phyloP scores from a whole-genome alignment of 371 early-diverging fungal species.

The Amoeboradix gromovi region DNA sequence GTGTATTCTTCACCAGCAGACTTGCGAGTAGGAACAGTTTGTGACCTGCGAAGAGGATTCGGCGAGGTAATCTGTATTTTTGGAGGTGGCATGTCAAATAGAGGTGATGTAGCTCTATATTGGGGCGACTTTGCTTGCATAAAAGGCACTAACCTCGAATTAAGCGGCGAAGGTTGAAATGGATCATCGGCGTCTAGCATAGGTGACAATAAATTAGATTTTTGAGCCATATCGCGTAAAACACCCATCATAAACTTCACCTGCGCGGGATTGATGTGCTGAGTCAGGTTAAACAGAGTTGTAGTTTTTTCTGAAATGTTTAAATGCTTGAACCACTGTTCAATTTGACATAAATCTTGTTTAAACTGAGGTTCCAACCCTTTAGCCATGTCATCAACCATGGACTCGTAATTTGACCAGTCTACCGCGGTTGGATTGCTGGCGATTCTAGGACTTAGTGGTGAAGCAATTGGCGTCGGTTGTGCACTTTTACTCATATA shows the following conservation, averaged over 20 bases:
- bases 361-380: conserved; percentile 63
- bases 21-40: not conserved
- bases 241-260: conserved; percentile 66
- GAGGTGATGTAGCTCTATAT: not conserved
- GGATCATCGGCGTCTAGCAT: not conserved
- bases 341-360: conserved; percentile 67
- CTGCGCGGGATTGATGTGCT: conserved; percentile 61
- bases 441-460: not conserved
- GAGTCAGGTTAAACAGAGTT: conserved; percentile 54
- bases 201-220: conserved; percentile 2
- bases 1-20: not conserved
- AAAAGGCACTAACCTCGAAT: not conserved
- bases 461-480: not conserved
- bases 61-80: not conserved
- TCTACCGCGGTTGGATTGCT: too few species aligned
- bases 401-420: conserved; percentile 38
- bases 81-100: not conserved
- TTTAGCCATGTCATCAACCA: conserved; percentile 69
- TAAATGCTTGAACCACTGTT: conserved; percentile 71
- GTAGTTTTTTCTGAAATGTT: conserved; percentile 68
- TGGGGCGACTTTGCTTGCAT: not conserved
- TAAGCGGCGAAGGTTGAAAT: not conserved
- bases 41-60: not conserved
- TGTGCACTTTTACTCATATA: not conserved
- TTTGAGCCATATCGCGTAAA: conserved; percentile 54